Base-by-base conservation (phyloP, 805 yeast genomes). In the Saturnispora silvae region DNA sequence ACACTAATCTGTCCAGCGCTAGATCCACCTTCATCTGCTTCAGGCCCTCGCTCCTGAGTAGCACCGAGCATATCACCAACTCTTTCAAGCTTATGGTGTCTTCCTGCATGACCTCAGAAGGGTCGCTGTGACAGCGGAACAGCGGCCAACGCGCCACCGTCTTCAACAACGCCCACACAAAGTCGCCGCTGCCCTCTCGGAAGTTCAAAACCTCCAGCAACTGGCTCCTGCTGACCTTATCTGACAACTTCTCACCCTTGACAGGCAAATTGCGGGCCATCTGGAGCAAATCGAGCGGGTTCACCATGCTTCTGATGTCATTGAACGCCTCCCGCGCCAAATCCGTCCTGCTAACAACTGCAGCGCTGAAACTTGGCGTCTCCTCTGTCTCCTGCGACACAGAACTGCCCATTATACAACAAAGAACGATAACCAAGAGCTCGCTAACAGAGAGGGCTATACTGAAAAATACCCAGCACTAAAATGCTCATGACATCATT, bases 141-240 rank as follows among this genome's bases (percentile, higher is more conserved):
- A 19, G 29, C 6, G 47, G 47, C 44, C 44, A 40, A 14, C 34
- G 33, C 4, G 41, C 19, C 4, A 39, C 8, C 11, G 16, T 19
- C 29, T 44, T 41, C 2, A 44, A 7, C 5, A 41, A 25, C 3
- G 19, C 27, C 31, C 40, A 43, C 5, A 43, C 10, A 10, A 38
- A 10, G 3, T 30, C 18, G 7, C 34, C 36, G 3, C 28, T 17
- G 7, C 34, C 36, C 33, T 32, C 34, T 52, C 56, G 41, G 10
- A 36, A 19, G n/a, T 31, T 24, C 5, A 36, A 19, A 13, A n/a
- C 30, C 4, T 19, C 22, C 14, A 36, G 31, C 16, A 36, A 18
- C 15, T 30, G 22, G 4, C 31, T 31, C n/a, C 27, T 23, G 10
- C 31, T 31, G 13, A 36, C 17, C 6, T 24, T 27, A 26, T 23